phyloP scores from a whole-genome alignment of 257 asterid genomes.

The Penstemon eatonii region DNA sequence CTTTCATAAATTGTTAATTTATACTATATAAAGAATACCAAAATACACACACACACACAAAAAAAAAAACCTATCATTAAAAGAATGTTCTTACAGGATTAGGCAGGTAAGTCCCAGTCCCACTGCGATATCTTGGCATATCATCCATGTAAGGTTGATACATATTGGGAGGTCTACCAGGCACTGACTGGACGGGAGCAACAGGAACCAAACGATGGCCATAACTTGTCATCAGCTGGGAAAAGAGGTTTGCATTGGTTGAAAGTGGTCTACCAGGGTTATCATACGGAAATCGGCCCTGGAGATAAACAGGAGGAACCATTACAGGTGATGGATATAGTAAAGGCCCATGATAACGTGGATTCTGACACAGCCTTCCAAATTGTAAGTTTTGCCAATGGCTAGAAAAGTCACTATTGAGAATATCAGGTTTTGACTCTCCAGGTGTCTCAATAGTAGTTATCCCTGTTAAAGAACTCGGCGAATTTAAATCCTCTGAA shows the following conservation, averaged over 20 bases:
- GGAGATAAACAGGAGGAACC: constrained; percentile 84
- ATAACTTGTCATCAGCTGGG: constrained; percentile 69
- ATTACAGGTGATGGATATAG: constrained; percentile 67
- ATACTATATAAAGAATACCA: no score
- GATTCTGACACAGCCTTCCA: constrained; percentile 91
- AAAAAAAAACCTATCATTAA: constrained; percentile 23
- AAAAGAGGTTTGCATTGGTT: constrained; percentile 53
- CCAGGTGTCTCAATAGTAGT: constrained; percentile 48
- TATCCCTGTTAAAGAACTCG: constrained; percentile 48
- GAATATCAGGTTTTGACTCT: constrained; percentile 70
- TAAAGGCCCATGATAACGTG: constrained; percentile 51
- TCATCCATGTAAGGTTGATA: constrained; percentile 73
- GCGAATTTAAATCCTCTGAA: constrained; percentile 51
- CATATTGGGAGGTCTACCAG: constrained; percentile 62
- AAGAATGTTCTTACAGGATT: constrained; percentile 72
- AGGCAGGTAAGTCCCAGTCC: constrained; percentile 97
- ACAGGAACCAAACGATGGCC: constrained; percentile 71
- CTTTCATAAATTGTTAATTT: background rate
- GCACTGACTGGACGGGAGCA: constrained; percentile 64
- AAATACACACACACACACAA: background rate
- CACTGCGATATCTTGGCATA: constrained; percentile 81
- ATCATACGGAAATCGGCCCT: constrained; percentile 77
- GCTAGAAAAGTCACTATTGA: constrained; percentile 84
- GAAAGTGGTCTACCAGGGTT: constrained; percentile 77
- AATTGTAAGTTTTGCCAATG: constrained; percentile 88